Conservation (phyloP, 2,329 filamentous ascomycete species). For the Alternaria novae-zelandiae region DNA sequence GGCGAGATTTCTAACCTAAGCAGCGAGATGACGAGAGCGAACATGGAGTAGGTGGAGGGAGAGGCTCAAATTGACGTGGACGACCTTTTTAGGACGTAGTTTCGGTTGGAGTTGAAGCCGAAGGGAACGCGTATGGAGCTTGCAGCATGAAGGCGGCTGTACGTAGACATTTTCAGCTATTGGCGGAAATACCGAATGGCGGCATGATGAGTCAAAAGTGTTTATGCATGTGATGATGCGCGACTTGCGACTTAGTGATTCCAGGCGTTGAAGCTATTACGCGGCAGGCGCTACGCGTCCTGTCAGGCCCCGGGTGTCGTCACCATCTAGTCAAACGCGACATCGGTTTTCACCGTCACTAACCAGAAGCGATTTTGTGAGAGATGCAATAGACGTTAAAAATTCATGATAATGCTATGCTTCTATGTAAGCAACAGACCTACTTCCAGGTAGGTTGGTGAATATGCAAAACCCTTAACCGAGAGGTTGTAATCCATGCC, state of each 20-base stretch:
- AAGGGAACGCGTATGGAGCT: not conserved
- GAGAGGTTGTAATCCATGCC: not conserved
- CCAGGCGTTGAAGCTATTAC: not conserved
- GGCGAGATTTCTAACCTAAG: not conserved
- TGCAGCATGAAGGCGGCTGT: not conserved
- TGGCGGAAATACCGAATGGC: not conserved
- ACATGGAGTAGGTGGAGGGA: not conserved
- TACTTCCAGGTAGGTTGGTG: not conserved
- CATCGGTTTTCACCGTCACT: not conserved
- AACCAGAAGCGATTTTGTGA: not conserved
- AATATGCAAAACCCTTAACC: not conserved
- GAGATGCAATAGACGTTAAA: not conserved
- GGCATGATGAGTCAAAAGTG: not conserved
- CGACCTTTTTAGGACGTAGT: not conserved
- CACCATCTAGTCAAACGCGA: not conserved
- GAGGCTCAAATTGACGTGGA: not conserved
- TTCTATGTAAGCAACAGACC: not conserved
- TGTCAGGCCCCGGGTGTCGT: not conserved
- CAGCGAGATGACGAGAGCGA: not conserved
- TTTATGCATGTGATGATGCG: not conserved
- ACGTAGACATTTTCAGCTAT: not conserved
- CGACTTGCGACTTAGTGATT: not conserved
- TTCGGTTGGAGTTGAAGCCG: not conserved
- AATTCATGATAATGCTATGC: not conserved
- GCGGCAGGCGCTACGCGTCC: not conserved